Conservation (phyloP, 192 early-diverging fungal species). For the Coemansia sp. region DNA sequence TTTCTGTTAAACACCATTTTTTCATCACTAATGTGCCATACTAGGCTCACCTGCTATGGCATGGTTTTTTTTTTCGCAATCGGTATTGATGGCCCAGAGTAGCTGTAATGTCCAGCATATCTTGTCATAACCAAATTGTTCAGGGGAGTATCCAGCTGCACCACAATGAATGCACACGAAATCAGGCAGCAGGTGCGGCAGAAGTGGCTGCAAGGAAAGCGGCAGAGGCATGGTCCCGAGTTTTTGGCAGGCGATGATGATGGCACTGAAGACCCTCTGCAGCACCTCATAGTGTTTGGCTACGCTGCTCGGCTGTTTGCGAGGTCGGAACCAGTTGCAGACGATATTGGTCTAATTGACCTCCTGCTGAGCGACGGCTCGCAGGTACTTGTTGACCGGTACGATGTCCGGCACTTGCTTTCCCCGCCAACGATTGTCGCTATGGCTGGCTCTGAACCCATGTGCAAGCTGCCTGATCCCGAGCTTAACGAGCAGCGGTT, state of each 20-base stretch:
- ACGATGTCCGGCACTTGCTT: constrained; percentile 39
- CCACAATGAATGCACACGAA: constrained; percentile 13
- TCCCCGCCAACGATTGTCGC: neutral
- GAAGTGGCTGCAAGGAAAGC: constrained; percentile 15
- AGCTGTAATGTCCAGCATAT: too few species aligned
- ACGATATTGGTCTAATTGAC: constrained; percentile 11
- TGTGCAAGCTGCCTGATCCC: neutral
- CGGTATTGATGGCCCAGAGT: too few species aligned
- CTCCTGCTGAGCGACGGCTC: neutral
- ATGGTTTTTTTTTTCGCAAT: too few species aligned
- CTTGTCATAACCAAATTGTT: too few species aligned
- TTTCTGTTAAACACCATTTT: too few species aligned
- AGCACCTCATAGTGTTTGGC: constrained; percentile 12
- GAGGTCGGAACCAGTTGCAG: neutral
- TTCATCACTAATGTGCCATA: too few species aligned
- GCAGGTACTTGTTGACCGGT: constrained; percentile 22
- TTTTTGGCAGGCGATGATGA: constrained; percentile 10
- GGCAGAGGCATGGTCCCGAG: constrained; percentile 7
- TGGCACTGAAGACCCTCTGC: neutral
- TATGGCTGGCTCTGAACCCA: neutral
- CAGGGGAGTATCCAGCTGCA: neutral
- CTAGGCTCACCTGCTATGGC: too few species aligned
- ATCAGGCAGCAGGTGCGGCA: constrained; percentile 14
- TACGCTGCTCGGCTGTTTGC: constrained; percentile 26
- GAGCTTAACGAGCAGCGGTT: constrained; percentile 18